Conservation (phyloP, 345 rosid genomes). For the Citrus cavaleriei region DNA sequence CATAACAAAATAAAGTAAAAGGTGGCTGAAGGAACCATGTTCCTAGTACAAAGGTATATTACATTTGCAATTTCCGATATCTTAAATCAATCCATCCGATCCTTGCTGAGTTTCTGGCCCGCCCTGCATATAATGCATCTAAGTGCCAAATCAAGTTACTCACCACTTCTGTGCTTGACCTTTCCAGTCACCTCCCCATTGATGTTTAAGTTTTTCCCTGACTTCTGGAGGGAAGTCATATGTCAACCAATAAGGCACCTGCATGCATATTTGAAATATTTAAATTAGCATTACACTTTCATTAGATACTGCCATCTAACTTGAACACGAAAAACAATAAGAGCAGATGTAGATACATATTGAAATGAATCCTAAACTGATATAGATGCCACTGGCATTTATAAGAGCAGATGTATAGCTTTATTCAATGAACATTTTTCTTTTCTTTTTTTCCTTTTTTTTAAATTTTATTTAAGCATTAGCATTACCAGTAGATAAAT, state of each 20-base stretch:
- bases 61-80: not conserved
- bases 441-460: too few species aligned
- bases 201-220: slow-evolving; percentile 71
- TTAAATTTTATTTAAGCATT: too few species aligned
- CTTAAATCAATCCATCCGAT: not conserved
- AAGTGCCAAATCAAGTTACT: slow-evolving; percentile 19
- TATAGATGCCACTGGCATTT: not conserved
- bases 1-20: not conserved
- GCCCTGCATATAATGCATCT: not conserved
- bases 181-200: slow-evolving; percentile 94
- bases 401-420: not conserved
- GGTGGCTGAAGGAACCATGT: not conserved
- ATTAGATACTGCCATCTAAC: not conserved
- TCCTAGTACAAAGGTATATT: not conserved
- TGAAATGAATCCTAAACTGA: not conserved
- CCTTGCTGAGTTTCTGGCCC: not conserved
- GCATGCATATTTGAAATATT: slow-evolving; percentile 8
- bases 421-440: not conserved
- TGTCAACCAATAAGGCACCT: slow-evolving; percentile 83
- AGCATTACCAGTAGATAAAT: too few species aligned
- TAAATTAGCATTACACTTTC: not conserved
- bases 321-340: not conserved
- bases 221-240: slow-evolving; percentile 92
- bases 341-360: not conserved
- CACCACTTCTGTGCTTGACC: slow-evolving; percentile 99